These are phyloP conservation scores for Sphagnurus paluster DNA, from an alignment of 1,284 basidiomycete genomes.

Conservation along the genomic window DNA sequence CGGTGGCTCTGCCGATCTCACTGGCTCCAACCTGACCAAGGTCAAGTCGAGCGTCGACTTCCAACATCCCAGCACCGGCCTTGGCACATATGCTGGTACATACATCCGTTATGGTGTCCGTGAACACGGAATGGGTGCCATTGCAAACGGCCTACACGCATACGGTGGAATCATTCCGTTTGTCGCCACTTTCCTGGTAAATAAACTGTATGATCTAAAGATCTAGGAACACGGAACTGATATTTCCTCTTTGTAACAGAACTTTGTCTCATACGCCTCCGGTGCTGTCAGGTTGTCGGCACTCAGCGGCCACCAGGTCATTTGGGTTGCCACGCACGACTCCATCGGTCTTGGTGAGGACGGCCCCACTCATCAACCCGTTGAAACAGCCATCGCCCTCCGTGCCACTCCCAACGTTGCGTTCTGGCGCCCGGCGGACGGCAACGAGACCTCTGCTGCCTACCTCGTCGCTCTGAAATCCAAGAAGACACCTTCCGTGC, in stretches of 20 bases:
- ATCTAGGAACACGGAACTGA: background rate
- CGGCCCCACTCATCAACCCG: conserved; percentile 94
- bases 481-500: conserved; percentile 78
- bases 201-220: conserved; percentile 12
- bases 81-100: conserved; percentile 84
- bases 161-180: conserved; percentile 88
- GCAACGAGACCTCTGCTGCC: conserved; percentile 91
- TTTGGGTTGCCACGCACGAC: conserved; percentile 92
- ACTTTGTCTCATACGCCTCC: conserved; percentile 93
- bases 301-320: conserved; percentile 86
- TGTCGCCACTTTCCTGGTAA: conserved; percentile 84
- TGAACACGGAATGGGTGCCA: conserved; percentile 96
- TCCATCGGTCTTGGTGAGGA: conserved; percentile 94
- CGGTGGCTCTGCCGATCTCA: conserved; percentile 92
- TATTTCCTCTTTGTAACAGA: conserved; percentile 46
- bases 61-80: conserved; percentile 84
- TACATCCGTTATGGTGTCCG: conserved; percentile 97
- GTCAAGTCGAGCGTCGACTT: conserved; percentile 86
- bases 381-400: conserved; percentile 87
- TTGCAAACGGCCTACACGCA: conserved; percentile 86
- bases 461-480: conserved; percentile 82
- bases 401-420: conserved; percentile 89
- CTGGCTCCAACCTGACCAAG: conserved; percentile 90
- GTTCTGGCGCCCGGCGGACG: conserved; percentile 92
- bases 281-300: conserved; percentile 93